phyloP scores from a whole-genome alignment of 805 yeast genomes.

The Yarrowia sp. region DNA sequence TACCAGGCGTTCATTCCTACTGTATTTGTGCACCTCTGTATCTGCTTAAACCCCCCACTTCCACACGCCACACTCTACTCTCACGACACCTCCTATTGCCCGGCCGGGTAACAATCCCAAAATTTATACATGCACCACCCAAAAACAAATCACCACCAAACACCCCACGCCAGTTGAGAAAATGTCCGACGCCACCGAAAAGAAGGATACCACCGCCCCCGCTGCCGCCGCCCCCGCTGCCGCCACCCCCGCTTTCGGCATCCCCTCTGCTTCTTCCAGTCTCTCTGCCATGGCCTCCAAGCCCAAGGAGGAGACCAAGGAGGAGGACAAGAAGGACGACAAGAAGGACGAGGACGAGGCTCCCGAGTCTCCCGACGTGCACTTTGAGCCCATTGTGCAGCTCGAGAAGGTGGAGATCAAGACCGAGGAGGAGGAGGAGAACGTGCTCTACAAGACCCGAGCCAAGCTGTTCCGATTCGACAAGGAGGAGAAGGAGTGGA shows the following conservation, averaged over 20 bases:
- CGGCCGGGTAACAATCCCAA: slow-evolving; percentile 21
- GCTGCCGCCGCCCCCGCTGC: slow-evolving; percentile 14
- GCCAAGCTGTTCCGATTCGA: slow-evolving; percentile 93
- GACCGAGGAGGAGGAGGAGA: slow-evolving; percentile 92
- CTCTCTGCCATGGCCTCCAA: slow-evolving; percentile 43
- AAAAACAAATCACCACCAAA: slow-evolving; percentile 16
- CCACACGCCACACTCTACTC: neutral
- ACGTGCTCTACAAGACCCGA: slow-evolving; percentile 72
- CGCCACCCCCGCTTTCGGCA: slow-evolving; percentile 24
- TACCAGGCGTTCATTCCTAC: no score
- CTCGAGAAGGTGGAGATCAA: slow-evolving; percentile 94
- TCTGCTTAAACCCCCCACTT: neutral
- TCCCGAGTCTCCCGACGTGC: slow-evolving; percentile 77
- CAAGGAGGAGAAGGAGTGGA: slow-evolving; percentile 88
- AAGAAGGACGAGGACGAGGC: slow-evolving; percentile 56
- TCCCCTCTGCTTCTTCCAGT: slow-evolving; percentile 15
- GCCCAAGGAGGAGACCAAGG: slow-evolving; percentile 53
- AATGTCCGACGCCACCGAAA: slow-evolving; percentile 26
- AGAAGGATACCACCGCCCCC: slow-evolving; percentile 28
- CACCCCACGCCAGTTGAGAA: neutral
- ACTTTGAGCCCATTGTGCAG: slow-evolving; percentile 94
- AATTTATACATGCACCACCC: slow-evolving; percentile 11
- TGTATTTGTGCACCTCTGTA: neutral
- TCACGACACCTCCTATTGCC: neutral
- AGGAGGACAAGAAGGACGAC: slow-evolving; percentile 37